Base-by-base conservation (phyloP, 306 rosid species). In the Pachyrhizus erosus region DNA sequence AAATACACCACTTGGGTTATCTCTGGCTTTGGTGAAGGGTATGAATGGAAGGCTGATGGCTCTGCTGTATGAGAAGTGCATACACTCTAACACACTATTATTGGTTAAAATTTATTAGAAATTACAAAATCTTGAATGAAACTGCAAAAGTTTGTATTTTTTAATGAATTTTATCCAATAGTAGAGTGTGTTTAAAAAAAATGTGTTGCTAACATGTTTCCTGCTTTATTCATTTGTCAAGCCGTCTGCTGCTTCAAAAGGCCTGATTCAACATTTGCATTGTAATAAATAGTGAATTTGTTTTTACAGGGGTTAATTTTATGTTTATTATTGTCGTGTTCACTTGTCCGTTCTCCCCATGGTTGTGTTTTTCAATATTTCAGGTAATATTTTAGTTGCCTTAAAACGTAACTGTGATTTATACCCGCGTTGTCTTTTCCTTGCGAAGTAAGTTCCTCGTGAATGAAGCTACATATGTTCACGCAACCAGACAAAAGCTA, bases 401-500 rank as follows among this genome's bases (percentile, higher is more conserved):
- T 23, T 73, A 14, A 14, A 64, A 15, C 29, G 66, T 34, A 62
- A 39, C 31, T 67, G 20, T 46, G 67, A 49, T 79, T 15, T 55
- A 27, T 52, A 7, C 70, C n/a, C 6, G 10, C 66, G 52, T 34
- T 23, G 51, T 64, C 31, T 23, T 43, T 10, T 34, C 29, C 58
- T 24, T 76, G 20, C 14, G n/a, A 42, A 54, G 14, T 54, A 52
- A 67, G 21, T 54, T 77, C 48, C 33, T 37, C 68, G 7, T 12
- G 46, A 34, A 45, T 24, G 67, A 34, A 76, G 54, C 57, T 12
- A 66, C 70, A 65, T 26, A 24, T 67, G 58, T 54, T 69, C 11
- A 57, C 26, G 39, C 71, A 42, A 27, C 78, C 61, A 54, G 24
- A 57, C 77, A 55, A 29, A 37, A 11, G 71, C 13, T 80, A 27